Evolutionary conservation across 2,329 filamentous ascomycete genomes (phyloP), one percentile per base, ranked within the genome.

Genomic region (Claviceps quebecensis): DNA sequence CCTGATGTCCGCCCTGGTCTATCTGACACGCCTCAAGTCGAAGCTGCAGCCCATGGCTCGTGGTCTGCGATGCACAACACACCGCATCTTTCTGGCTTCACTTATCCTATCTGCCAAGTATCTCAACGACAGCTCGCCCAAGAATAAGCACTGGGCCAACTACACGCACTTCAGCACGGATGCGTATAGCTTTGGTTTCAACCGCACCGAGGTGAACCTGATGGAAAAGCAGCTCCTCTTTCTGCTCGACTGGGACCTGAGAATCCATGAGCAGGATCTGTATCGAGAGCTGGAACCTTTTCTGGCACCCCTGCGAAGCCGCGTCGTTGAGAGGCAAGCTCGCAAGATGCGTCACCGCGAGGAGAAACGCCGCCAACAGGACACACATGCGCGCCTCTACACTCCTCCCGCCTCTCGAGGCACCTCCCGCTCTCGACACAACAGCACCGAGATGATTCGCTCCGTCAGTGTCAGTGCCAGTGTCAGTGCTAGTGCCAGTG

Each of bases 121-220:
- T 69, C 79, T 97, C 60, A 97, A 98, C 68, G 93, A 97, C 75
- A 95, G 89, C 55, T 96, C 89, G 13, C 93, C 93, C 56, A 97
- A 97, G 83, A 98, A 98, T 80, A 97, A 97, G 82, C 93, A 98
- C 77, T 98, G 93, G 93, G 90, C 93, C 57, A 84, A 83, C 62
- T 98, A 97, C 75, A 95, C 86, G 54, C 73, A 83, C 61, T 83
- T 95, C 59, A 84, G 75, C 66, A 81, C 82, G 11, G 71, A 75
- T 8, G 65, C 60, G 55, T 76, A 72, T 64, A 80, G 75, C 63
- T 98, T 97, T 63, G 87, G 89, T 60, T 97, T 98, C 76, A 91
- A 83, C 61, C 78, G 90, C 59, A 93, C 87, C 38, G 93, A 98
- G 72, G 93, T 98, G 61, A 98, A 98, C 74, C 77, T 97, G 56